These are phyloP conservation scores for Wickerhamiella cacticola DNA, from an alignment of 805 yeast genomes.

Conservation along the genomic window DNA sequence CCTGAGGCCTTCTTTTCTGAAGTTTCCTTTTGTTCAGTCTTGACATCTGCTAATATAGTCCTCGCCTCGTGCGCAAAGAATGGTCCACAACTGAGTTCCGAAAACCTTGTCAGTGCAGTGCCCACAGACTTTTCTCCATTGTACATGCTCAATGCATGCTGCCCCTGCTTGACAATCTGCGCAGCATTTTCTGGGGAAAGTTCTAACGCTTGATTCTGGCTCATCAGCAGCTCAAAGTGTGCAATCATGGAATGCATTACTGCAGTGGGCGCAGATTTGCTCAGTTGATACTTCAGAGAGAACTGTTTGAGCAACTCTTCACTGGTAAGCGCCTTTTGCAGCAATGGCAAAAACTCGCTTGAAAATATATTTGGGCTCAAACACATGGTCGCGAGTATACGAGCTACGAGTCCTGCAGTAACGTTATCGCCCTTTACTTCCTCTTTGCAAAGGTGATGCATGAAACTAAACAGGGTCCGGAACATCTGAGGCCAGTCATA, in stretches of 20 bases:
- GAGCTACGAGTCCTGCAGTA: conserved; percentile 14
- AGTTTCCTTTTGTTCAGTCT: neutral
- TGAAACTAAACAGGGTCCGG: conserved; percentile 26
- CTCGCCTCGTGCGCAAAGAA: conserved; percentile 13
- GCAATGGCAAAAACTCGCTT: conserved; percentile 26
- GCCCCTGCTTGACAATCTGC: conserved; percentile 20
- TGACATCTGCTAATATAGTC: conserved; percentile 8
- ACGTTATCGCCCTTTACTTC: conserved; percentile 9
- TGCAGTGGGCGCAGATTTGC: conserved; percentile 16
- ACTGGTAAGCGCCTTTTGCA: conserved; percentile 25
- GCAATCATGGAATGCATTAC: conserved; percentile 23
- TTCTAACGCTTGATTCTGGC: neutral
- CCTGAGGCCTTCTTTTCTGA: too few species aligned
- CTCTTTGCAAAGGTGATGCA: conserved; percentile 21
- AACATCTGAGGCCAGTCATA: conserved; percentile 34
- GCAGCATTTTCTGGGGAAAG: neutral
- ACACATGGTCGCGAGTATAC: conserved; percentile 24
- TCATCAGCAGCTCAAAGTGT: conserved; percentile 18
- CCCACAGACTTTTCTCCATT: conserved; percentile 7
- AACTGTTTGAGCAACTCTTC: conserved; percentile 22
- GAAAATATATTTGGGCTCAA: conserved; percentile 27
- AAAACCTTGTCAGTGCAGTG: conserved; percentile 9
- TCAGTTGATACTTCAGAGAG: conserved; percentile 17
- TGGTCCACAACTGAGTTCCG: conserved; percentile 10
- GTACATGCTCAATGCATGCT: conserved; percentile 11